Conservation (phyloP, 1,284 basidiomycete genomes). For the Neolentinus lepideus region DNA sequence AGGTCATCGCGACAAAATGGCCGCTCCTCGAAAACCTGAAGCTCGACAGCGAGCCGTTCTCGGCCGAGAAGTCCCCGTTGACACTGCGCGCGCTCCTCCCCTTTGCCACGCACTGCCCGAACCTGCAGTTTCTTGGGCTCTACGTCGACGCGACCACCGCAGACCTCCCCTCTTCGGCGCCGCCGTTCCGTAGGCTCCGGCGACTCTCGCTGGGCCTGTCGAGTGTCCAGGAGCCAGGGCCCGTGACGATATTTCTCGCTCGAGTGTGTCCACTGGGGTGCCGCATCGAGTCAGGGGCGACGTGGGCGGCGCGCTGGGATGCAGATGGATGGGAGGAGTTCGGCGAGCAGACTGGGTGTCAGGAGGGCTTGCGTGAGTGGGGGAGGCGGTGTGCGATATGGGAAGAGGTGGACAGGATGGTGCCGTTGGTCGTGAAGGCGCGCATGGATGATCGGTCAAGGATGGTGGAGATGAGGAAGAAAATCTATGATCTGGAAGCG, state of each 20-base stretch:
- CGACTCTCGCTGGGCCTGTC: conserved; percentile 44
- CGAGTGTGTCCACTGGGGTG: conserved; percentile 36
- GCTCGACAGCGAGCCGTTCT: conserved; percentile 45
- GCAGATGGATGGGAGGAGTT: not conserved
- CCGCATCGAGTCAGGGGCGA: conserved; percentile 31
- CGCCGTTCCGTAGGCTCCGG: conserved; percentile 19
- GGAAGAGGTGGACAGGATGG: conserved; percentile 33
- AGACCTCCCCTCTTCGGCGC: conserved; percentile 14
- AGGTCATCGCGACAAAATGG: conserved; percentile 42
- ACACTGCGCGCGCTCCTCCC: conserved; percentile 43
- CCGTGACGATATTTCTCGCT: conserved; percentile 47
- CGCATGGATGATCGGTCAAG: conserved; percentile 40
- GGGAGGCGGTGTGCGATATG: conserved; percentile 29
- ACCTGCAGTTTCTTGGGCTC: conserved; percentile 41
- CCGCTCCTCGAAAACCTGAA: conserved; percentile 38
- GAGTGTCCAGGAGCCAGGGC: conserved; percentile 28
- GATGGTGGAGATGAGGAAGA: conserved; percentile 31
- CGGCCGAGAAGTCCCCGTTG: conserved; percentile 25
- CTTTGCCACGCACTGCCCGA: conserved; percentile 47
- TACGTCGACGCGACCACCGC: conserved; percentile 35
- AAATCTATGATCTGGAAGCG: conserved; percentile 46
- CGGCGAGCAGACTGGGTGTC: not conserved
- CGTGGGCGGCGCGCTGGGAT: conserved; percentile 24
- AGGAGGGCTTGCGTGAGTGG: conserved; percentile 12
- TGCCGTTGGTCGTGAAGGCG: conserved; percentile 42